These are phyloP conservation scores for Ilex asprella DNA, from an alignment of 257 asterid genomes.

Conservation along the genomic window DNA sequence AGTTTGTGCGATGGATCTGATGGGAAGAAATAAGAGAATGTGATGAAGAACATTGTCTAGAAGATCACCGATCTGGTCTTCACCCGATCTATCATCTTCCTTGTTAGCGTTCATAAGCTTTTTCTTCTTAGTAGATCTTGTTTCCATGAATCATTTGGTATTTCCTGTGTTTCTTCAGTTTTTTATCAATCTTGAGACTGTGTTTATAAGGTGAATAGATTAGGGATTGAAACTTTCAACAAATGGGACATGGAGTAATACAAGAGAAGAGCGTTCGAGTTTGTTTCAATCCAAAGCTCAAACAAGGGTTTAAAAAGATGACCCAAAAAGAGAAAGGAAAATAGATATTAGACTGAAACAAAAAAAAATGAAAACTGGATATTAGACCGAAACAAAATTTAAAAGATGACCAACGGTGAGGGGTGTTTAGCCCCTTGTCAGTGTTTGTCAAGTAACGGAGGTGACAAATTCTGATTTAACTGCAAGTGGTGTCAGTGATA, in stretches of 20 bases:
- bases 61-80: slow-evolving; percentile 65
- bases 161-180: neutral
- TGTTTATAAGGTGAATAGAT: neutral
- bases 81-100: neutral
- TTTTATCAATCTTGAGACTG: neutral
- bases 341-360: too few relatives aligned
- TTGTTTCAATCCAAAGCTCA: slow-evolving; percentile 6
- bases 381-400: too few relatives aligned
- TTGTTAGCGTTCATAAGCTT: slow-evolving; percentile 14
- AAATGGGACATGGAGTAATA: slow-evolving; percentile 2
- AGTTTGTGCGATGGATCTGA: slow-evolving; percentile 54
- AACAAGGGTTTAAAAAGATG: too few relatives aligned
- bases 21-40: slow-evolving; percentile 47
- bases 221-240: slow-evolving; percentile 39
- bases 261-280: slow-evolving; percentile 18
- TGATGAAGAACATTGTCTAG: slow-evolving; percentile 52
- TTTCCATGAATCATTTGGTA: slow-evolving; percentile 43
- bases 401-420: too few relatives aligned
- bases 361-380: too few relatives aligned
- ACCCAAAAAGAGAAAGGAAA: too few relatives aligned
- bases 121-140: slow-evolving; percentile 65
- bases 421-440: too few relatives aligned
- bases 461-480: too few relatives aligned
- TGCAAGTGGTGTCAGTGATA: too few relatives aligned
- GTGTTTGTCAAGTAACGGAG: too few relatives aligned